Conservation (phyloP, 768 basidiomycete genomes). For the Clitopilus passeckerianus region DNA sequence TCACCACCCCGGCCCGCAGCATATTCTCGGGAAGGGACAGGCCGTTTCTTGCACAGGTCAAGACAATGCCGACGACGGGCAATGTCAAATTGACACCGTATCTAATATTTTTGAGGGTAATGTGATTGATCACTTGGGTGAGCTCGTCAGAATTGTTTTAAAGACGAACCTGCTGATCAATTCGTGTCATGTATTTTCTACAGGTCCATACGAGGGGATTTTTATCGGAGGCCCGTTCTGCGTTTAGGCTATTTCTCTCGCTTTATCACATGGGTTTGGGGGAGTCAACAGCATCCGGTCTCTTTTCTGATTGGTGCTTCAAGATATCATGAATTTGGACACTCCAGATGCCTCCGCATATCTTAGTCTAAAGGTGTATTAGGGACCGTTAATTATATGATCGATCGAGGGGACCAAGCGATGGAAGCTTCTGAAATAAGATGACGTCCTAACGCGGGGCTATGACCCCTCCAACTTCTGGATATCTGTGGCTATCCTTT, state of each 20-base stretch:
- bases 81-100: slow-evolving; percentile 43
- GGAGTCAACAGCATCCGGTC: not conserved
- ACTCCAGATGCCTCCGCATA: not conserved
- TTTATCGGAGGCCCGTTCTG: slow-evolving; percentile 33
- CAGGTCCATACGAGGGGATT: slow-evolving; percentile 27
- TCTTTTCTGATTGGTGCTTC: no score
- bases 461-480: slow-evolving; percentile 21
- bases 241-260: slow-evolving; percentile 6
- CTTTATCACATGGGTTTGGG: not conserved
- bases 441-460: not conserved
- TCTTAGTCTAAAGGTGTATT: not conserved
- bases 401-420: not conserved
- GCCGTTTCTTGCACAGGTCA: slow-evolving; percentile 36
- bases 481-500: slow-evolving; percentile 30
- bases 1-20: slow-evolving; percentile 2
- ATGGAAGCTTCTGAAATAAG: not conserved
- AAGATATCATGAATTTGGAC: no score
- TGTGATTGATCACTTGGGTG: slow-evolving; percentile 41
- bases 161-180: not conserved
- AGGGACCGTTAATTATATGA: not conserved
- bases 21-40: slow-evolving; percentile 10
- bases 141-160: not conserved
- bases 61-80: slow-evolving; percentile 37
- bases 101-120: slow-evolving; percentile 36
- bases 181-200: not conserved